A percentile compares a stretch with the other conserved stretches of the same genome.
phyloP scores from a whole-genome alignment of 1,284 basidiomycete species.

The Tilletia caries region DNA sequence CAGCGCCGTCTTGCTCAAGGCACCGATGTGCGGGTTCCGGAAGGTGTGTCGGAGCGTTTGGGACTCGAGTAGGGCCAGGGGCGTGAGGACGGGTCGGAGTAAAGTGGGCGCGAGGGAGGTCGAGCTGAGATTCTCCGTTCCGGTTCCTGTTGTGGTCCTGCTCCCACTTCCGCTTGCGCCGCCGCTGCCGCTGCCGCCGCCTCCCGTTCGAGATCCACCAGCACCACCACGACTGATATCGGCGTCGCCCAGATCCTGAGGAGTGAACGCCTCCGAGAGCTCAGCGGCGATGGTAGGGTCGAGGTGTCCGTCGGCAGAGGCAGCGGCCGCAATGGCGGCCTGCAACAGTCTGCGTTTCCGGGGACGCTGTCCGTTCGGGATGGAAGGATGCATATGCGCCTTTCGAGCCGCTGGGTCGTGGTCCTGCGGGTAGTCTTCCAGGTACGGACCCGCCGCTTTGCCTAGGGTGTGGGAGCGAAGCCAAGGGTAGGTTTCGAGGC shows the following conservation, averaged over 20 bases:
- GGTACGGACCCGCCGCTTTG: not conserved
- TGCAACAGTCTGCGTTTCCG: not conserved
- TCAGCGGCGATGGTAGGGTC: not conserved
- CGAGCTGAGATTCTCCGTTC: constrained; percentile 32
- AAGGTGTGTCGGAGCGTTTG: constrained; percentile 50
- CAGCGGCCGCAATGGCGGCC: not conserved
- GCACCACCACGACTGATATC: not conserved
- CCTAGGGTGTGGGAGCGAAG: not conserved
- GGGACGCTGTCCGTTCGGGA: not conserved
- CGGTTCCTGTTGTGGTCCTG: not conserved
- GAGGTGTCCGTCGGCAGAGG: not conserved
- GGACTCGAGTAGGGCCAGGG: constrained; percentile 43
- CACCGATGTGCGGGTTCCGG: constrained; percentile 49
- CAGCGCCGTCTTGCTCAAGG: constrained; percentile 49
- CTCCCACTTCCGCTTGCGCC: too few relatives aligned
- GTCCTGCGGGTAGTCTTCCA: not conserved
- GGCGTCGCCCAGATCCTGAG: not conserved
- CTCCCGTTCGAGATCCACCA: not conserved
- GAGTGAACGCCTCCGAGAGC: not conserved
- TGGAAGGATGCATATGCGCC: not conserved
- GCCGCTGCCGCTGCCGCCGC: not conserved
- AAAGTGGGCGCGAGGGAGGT: constrained; percentile 46
- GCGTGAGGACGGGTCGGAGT: constrained; percentile 45
- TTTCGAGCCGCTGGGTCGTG: not conserved
- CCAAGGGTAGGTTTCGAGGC: not conserved